phyloP scores from a whole-genome alignment of 2,329 filamentous ascomycete species.

The Didymellaceae sp. region DNA sequence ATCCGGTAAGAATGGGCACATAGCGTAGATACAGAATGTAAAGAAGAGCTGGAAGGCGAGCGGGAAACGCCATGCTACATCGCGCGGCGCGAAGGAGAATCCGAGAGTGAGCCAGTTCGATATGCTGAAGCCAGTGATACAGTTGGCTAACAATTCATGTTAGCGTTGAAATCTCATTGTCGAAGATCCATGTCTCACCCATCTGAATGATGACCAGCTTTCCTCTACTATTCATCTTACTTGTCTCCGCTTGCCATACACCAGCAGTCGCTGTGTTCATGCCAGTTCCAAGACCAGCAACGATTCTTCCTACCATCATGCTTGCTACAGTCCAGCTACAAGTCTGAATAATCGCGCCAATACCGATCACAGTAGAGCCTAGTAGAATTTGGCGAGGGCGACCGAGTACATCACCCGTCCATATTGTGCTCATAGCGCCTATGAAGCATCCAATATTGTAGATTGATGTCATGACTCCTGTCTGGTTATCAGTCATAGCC shows the following conservation, averaged over 20 bases:
- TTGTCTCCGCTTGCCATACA: conserved; percentile 57
- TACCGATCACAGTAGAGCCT: conserved; percentile 55
- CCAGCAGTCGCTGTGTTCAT: conserved; percentile 60
- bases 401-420: conserved; percentile 65
- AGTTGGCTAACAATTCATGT: conserved; percentile 41
- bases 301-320: conserved; percentile 50
- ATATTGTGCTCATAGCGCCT: conserved; percentile 50
- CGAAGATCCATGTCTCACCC: conserved; percentile 28
- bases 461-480: conserved; percentile 51
- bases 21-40: conserved; percentile 62
- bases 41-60: conserved; percentile 65
- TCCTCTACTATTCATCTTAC: conserved; percentile 54
- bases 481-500: not conserved
- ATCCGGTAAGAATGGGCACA: conserved; percentile 52
- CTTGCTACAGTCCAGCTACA: conserved; percentile 46
- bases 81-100: conserved; percentile 49
- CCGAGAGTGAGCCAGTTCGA: conserved; percentile 54
- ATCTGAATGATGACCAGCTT: conserved; percentile 56
- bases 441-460: conserved; percentile 55
- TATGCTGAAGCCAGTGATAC: conserved; percentile 53
- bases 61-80: conserved; percentile 54
- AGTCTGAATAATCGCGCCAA: conserved; percentile 48
- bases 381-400: conserved; percentile 64
- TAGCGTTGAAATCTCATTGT: not conserved
- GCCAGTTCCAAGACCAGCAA: conserved; percentile 55